Percentiles rank a stretch among this genome's conserved stretches.
phyloP scores from a whole-genome alignment of 2,329 filamentous ascomycete species.

The Lecanosticta acicola region DNA sequence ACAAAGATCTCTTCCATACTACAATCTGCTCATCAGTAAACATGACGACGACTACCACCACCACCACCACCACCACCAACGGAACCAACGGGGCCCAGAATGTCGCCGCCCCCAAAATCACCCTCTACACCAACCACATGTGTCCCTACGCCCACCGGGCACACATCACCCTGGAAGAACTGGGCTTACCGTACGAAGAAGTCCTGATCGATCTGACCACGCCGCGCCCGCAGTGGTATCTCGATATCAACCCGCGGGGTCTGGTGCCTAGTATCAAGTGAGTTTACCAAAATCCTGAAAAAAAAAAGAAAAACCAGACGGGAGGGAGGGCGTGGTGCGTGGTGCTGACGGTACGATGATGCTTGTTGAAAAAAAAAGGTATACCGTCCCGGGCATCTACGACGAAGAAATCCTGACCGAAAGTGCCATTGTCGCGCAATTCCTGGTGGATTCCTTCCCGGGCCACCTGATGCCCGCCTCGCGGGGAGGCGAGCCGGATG shows the following conservation, averaged over 20 bases:
- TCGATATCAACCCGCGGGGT: conserved; percentile 67
- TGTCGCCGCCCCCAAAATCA: conserved; percentile 45
- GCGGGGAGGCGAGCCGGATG: conserved; percentile 43
- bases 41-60: conserved; percentile 10
- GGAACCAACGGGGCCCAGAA: conserved; percentile 5
- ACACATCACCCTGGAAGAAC: conserved; percentile 31
- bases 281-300: too few relatives aligned
- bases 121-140: conserved; percentile 62
- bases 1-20: background rate
- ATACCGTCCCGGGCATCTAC: conserved; percentile 45
- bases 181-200: conserved; percentile 31
- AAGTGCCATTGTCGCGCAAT: conserved; percentile 66
- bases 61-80: conserved; percentile 8
- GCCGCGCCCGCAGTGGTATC: conserved; percentile 67
- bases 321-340: too few relatives aligned
- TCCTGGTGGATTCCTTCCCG: conserved; percentile 64
- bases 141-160: conserved; percentile 74
- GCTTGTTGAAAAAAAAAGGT: too few relatives aligned
- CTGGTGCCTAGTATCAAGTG: conserved; percentile 63
- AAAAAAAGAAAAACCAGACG: too few relatives aligned
- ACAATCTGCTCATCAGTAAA: background rate
- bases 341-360: too few relatives aligned
- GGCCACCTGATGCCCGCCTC: conserved; percentile 59
- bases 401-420: conserved; percentile 62
- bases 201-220: conserved; percentile 58